These are phyloP conservation scores for Fragaria iinumae DNA, from an alignment of 306 rosid genomes.

Conservation along the genomic window DNA sequence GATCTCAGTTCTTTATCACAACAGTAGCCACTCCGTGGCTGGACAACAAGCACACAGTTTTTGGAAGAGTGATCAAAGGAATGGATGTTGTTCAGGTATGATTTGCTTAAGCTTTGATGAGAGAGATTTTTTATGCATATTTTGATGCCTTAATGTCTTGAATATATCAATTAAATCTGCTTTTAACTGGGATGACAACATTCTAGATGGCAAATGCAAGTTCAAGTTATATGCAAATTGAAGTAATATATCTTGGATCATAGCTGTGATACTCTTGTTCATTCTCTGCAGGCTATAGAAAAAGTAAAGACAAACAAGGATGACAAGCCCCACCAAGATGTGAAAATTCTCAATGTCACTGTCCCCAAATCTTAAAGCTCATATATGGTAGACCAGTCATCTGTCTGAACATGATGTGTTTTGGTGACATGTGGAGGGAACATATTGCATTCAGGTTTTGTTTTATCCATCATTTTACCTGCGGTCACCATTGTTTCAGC, in stretches of 20 bases:
- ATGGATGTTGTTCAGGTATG: constrained; percentile 98
- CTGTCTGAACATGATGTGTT: background rate
- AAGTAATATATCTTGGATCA: background rate
- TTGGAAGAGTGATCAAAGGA: constrained; percentile 90
- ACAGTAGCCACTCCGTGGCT: constrained; percentile 99
- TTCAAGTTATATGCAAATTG: background rate
- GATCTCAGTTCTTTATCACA: constrained; percentile 97
- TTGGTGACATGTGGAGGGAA: constrained; percentile 6
- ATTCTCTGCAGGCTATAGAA: constrained; percentile 67
- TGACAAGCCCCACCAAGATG: constrained; percentile 91
- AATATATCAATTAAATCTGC: background rate
- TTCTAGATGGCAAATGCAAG: background rate
- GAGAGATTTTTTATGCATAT: background rate
- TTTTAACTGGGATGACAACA: background rate
- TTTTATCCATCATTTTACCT: background rate
- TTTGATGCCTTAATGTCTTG: background rate
- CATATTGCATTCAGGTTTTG: constrained; percentile 21
- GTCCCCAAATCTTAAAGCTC: constrained; percentile 79
- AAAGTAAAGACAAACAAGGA: constrained; percentile 87
- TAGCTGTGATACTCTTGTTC: constrained; percentile 11
- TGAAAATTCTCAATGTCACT: constrained; percentile 86
- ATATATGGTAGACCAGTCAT: background rate
- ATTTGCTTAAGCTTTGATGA: constrained; percentile 18
- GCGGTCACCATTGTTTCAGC: background rate
- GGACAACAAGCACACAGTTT: constrained; percentile 95